Conservation (phyloP, 768 basidiomycete genomes). For the Suillus subaureus region DNA sequence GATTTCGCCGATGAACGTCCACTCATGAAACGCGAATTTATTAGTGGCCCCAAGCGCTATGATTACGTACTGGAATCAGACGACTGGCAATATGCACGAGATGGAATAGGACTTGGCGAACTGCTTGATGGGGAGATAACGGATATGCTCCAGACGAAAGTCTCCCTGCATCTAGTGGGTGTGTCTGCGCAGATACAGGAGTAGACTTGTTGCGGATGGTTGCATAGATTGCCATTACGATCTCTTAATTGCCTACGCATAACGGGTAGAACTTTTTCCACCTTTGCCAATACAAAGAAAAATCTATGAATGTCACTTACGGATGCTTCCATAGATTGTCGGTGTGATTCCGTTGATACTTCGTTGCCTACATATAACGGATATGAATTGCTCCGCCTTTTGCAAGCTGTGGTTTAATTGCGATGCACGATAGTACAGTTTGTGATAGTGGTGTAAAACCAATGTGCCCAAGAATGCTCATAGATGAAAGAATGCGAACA, state of each 20-base stretch:
- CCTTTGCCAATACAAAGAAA: constrained; percentile 20
- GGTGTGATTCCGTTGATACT: neutral
- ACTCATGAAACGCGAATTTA: constrained; percentile 3
- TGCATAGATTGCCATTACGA: neutral
- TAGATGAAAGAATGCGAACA: neutral
- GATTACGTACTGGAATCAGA: constrained; percentile 62
- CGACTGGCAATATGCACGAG: constrained; percentile 79
- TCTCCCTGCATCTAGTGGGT: constrained; percentile 33
- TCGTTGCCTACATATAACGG: neutral
- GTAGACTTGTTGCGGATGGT: constrained; percentile 11
- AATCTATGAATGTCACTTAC: neutral
- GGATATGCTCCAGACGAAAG: constrained; percentile 36
- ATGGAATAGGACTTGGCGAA: constrained; percentile 57
- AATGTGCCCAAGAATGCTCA: neutral
- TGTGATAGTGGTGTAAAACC: constrained; percentile 4
- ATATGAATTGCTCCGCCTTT: neutral
- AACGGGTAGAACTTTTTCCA: neutral
- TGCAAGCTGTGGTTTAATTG: neutral
- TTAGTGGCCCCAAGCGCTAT: constrained; percentile 90
- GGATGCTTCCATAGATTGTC: neutral
- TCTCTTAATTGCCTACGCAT: neutral
- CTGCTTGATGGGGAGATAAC: constrained; percentile 75
- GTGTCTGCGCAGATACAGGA: constrained; percentile 27
- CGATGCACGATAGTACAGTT: constrained; percentile 3
- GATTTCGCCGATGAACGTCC: constrained; percentile 8